Evolutionary conservation across 2,329 filamentous ascomycete species (phyloP).

Genomic region (Cytospora mali): DNA sequence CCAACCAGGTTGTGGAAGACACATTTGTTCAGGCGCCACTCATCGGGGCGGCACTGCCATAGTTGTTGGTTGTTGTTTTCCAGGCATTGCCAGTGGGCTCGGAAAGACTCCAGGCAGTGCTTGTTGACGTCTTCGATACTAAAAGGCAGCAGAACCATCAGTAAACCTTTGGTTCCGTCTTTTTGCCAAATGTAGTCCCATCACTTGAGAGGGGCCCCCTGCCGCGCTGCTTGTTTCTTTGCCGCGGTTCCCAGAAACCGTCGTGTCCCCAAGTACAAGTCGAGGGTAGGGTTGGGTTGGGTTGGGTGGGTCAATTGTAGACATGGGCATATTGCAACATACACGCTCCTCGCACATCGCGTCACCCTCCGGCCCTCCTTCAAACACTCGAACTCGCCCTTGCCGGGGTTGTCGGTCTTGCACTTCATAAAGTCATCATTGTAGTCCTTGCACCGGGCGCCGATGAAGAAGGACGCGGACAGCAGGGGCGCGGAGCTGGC

Average conservation of each 20-base stretch:
- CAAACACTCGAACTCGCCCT: constrained; percentile 91
- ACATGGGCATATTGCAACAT: constrained; percentile 48
- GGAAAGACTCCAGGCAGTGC: constrained; percentile 88
- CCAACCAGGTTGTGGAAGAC: constrained; percentile 93
- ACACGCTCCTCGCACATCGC: constrained; percentile 95
- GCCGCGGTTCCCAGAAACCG: not conserved
- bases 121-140: constrained; percentile 96
- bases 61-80: constrained; percentile 98
- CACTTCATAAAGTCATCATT: constrained; percentile 99
- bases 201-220: not conserved
- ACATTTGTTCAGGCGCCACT: constrained; percentile 92
- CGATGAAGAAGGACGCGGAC: constrained; percentile 95
- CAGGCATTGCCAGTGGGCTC: constrained; percentile 90
- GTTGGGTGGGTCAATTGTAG: not conserved
- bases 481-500: constrained; percentile 89
- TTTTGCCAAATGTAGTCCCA: not conserved
- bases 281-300: too few relatives aligned
- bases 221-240: not conserved
- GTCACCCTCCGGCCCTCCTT: constrained; percentile 97
- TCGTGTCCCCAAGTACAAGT: constrained; percentile 2
- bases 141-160: constrained; percentile 18
- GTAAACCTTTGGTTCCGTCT: not conserved
- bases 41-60: constrained; percentile 88
- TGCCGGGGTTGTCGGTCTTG: constrained; percentile 91
- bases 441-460: constrained; percentile 89